Evolutionary conservation across 2,329 filamentous ascomycete genomes (phyloP).

Genomic region (Penicillium concentricum): DNA sequence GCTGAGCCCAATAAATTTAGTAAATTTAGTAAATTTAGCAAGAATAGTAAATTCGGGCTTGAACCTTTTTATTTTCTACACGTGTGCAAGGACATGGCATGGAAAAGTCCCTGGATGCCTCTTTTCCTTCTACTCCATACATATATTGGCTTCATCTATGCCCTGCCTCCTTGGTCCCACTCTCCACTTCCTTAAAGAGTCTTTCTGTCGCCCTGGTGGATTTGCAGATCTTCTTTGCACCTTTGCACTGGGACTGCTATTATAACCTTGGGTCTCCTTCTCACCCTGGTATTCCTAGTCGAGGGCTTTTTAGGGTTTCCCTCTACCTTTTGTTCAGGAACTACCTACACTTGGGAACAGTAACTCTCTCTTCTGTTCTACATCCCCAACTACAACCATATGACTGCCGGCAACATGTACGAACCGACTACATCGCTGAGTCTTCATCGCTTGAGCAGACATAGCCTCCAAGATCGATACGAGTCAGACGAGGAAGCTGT

Average conservation of each 20-base stretch:
- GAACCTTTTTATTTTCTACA: constrained; percentile 14
- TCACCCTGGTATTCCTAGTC: not conserved
- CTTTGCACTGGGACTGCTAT: not conserved
- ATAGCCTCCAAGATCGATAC: constrained; percentile 34
- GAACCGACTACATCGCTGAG: constrained; percentile 26
- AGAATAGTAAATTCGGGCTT: not conserved
- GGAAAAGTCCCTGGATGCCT: constrained; percentile 14
- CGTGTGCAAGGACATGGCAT: constrained; percentile 22
- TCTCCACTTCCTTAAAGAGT: constrained; percentile 3
- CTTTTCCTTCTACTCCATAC: not conserved
- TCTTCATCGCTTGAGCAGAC: constrained; percentile 33
- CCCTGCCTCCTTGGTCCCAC: constrained; percentile 6
- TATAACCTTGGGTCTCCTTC: not conserved
- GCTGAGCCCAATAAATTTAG: not conserved
- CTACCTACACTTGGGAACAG: constrained; percentile 4
- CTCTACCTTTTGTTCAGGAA: not conserved
- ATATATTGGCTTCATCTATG: constrained; percentile 2
- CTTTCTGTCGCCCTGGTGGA: not conserved
- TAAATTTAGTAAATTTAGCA: not conserved
- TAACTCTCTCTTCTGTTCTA: not conserved
- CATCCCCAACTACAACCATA: not conserved
- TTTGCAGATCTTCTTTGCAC: constrained; percentile 7
- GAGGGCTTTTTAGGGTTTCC: not conserved
- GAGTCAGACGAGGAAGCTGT: constrained; percentile 42
- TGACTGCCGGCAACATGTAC: constrained; percentile 27